Evolutionary conservation across 371 early-diverging fungal species (phyloP).

Genomic region (Haplosporangium sp.): DNA sequence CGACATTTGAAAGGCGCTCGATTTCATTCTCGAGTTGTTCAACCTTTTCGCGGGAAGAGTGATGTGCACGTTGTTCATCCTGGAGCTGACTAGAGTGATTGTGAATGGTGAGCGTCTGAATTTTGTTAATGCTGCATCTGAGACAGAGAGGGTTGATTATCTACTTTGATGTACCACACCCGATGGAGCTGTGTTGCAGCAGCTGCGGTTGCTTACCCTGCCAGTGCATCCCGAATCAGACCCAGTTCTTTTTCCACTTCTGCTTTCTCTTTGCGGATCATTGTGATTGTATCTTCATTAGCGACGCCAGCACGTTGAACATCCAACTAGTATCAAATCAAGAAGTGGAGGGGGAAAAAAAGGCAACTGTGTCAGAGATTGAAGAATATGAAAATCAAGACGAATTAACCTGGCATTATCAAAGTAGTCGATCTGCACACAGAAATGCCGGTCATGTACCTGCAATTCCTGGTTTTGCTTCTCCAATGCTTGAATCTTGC

Average conservation of each 20-base stretch:
- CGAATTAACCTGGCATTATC: background rate
- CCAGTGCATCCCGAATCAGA: constrained; percentile 44
- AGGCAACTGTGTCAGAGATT: background rate
- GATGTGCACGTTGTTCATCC: constrained; percentile 34
- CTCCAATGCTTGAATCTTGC: constrained; percentile 68
- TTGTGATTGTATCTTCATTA: constrained; percentile 47
- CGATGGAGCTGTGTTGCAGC: background rate
- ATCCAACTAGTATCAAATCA: constrained; percentile 28
- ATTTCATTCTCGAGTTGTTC: constrained; percentile 28
- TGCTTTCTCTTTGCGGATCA: constrained; percentile 49
- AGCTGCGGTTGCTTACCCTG: constrained; percentile 25
- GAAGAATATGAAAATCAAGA: background rate
- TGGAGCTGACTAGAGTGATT: constrained; percentile 44
- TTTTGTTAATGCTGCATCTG: too few species aligned
- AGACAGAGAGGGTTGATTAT: too few species aligned
- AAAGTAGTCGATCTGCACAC: too few species aligned
- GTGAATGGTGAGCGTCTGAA: too few species aligned
- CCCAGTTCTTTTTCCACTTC: constrained; percentile 42
- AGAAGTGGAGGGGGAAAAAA: background rate
- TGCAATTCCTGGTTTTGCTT: constrained; percentile 63
- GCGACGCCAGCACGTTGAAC: constrained; percentile 51
- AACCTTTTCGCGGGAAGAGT: constrained; percentile 24
- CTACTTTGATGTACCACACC: too few species aligned
- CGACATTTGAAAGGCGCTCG: constrained; percentile 38
- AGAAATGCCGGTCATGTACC: constrained; percentile 23